Base-by-base conservation (phyloP, 768 basidiomycete genomes). In the Daedaleopsis sinensis region DNA sequence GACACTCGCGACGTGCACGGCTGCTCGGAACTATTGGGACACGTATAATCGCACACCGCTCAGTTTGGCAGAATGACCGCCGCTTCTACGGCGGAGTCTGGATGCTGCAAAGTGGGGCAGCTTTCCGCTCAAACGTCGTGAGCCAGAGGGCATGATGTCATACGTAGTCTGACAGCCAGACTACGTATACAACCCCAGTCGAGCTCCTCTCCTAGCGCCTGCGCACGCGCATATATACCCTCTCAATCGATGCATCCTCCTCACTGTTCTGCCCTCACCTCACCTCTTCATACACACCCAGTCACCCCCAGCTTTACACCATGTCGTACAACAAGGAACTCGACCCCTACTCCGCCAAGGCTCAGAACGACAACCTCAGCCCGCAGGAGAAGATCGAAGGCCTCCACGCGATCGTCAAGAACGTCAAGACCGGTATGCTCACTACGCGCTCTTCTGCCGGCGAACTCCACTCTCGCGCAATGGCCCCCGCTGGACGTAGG, bases 391-490 rank as follows among this genome's bases (percentile, higher is more conserved):
- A 89, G 73, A 86, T 92, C 38, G 70, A 79, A 56, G 88, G 89
- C 84, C 80, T 93, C 35, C 85, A 88, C 62, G 77, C 78, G 24
- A 84, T 94, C 58, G 71, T 93, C 57, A 82, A 85, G 59, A 75
- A 78, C 1, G 85, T 87, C 10, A 79, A 84, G 67, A 86, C 83
- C 0, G 90, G 88, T 55, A 92, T 94, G 88, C 76, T 95, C 19
- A 90, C 90, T 11, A 92, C 91, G 15, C 87, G 89, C 39, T 81
- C 85, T 18, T 69, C 80, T 15, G 78, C 84, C 57, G 92, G 91
- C 0, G 77, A 82, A 46, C 73, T 96, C 21, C 93, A 95, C 72
- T 85, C 91, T 9, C 83, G 93, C 58, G 88, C 88, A 24, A 95
- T 96, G 94, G 79, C 82, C 16, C 89, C 89, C 19, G 79, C 83